Conservation (phyloP, 306 rosid species). For the Cicer arietinum region DNA sequence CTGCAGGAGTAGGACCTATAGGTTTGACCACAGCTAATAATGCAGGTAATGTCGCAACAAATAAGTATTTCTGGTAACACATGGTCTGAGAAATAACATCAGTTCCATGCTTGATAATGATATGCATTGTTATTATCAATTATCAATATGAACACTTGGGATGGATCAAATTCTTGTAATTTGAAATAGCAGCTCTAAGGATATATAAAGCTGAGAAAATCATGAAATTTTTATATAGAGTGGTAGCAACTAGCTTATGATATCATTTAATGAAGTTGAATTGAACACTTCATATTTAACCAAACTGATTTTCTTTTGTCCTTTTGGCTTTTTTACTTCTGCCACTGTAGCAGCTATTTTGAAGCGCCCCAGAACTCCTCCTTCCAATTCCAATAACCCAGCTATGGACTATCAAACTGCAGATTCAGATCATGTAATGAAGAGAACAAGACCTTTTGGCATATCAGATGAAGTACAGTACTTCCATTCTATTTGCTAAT, state of each 20-base stretch:
- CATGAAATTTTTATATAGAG: constrained; percentile 15
- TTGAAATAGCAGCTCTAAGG: constrained; percentile 18
- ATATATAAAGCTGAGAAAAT: constrained; percentile 28
- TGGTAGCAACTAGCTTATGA: constrained; percentile 9
- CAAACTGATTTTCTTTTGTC: constrained; percentile 39
- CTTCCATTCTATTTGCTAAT: constrained; percentile 31
- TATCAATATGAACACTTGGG: constrained; percentile 23
- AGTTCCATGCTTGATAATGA: constrained; percentile 12
- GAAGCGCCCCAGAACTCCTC: constrained; percentile 99
- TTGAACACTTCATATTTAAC: constrained; percentile 17
- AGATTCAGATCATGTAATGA: constrained; percentile 91
- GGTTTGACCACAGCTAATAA: constrained; percentile 75
- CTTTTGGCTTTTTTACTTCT: constrained; percentile 41
- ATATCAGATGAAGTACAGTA: constrained; percentile 81
- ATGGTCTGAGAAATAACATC: constrained; percentile 23
- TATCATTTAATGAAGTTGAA: constrained; percentile 5
- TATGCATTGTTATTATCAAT: constrained; percentile 11
- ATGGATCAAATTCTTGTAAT: constrained; percentile 33
- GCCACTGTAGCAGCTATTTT: constrained; percentile 66
- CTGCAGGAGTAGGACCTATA: constrained; percentile 94
- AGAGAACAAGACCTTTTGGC: constrained; percentile 94
- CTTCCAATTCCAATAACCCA: constrained; percentile 79
- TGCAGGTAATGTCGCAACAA: constrained; percentile 63
- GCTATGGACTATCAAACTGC: constrained; percentile 98
- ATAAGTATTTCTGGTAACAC: constrained; percentile 8